Evolutionary conservation across 495 filamentous ascomycete species (phyloP).

Genomic region (Mytilinidion resinicola): DNA sequence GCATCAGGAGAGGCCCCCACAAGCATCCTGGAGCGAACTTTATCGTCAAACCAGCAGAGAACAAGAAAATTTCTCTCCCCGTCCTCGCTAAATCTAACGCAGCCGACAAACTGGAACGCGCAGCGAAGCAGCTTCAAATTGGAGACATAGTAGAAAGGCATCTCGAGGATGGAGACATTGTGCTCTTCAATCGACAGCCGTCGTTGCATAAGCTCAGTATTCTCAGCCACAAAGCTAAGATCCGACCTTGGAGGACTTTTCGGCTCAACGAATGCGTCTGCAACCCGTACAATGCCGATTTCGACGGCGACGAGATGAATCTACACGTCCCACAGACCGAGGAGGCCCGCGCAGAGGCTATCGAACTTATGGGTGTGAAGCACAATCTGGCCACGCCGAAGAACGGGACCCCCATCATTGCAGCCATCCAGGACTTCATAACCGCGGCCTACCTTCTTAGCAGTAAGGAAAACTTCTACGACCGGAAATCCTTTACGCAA

Average conservation of each 20-base stretch:
- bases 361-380: conserved; percentile 96
- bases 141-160: conserved; percentile 93
- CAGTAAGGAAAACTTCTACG: conserved; percentile 88
- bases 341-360: conserved; percentile 90
- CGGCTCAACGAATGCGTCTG: conserved; percentile 97
- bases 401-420: conserved; percentile 97
- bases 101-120: conserved; percentile 52
- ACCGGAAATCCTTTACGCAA: conserved; percentile 76
- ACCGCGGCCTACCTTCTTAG: conserved; percentile 87
- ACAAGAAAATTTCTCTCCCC: conserved; percentile 61
- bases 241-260: conserved; percentile 93
- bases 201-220: conserved; percentile 98
- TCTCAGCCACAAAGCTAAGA: conserved; percentile 84
- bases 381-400: conserved; percentile 92
- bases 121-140: conserved; percentile 64
- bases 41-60: conserved; percentile 56
- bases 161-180: conserved; percentile 91
- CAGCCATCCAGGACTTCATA: conserved; percentile 97
- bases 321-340: conserved; percentile 96
- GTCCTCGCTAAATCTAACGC: conserved; percentile 42
- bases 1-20: conserved; percentile 64
- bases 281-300: conserved; percentile 98
- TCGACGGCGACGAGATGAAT: conserved; percentile 99
- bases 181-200: conserved; percentile 96
- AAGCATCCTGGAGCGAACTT: conserved; percentile 84